Percentiles rank a stretch among this genome's conserved stretches.
Evolutionary conservation across 345 rosid genomes (phyloP).

Genomic region (Eucalyptus coolabah): DNA sequence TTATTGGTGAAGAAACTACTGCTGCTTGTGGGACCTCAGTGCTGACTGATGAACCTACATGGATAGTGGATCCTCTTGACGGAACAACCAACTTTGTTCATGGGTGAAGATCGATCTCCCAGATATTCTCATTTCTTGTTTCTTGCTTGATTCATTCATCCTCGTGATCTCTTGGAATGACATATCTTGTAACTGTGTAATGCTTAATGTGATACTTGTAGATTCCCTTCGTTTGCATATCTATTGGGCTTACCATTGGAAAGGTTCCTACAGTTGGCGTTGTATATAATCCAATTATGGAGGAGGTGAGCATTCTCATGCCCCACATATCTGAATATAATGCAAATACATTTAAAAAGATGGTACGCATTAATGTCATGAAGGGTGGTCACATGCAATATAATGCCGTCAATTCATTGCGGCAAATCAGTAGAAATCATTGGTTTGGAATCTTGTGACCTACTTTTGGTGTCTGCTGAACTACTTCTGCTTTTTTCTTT

Average conservation of each 20-base stretch:
- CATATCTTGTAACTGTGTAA: background rate
- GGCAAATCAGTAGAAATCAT: background rate
- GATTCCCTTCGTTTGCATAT: slow-evolving; percentile 82
- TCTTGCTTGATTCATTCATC: background rate
- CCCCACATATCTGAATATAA: background rate
- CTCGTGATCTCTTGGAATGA: background rate
- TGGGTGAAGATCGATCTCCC: slow-evolving; percentile 31
- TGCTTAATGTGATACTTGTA: slow-evolving; percentile 1
- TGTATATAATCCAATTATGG: slow-evolving; percentile 85
- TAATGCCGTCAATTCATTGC: background rate
- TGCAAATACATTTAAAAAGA: background rate
- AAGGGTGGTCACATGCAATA: background rate
- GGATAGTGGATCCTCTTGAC: slow-evolving; percentile 99
- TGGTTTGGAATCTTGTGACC: background rate
- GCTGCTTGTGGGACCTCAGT: slow-evolving; percentile 69
- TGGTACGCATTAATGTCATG: background rate
- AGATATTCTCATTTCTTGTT: background rate
- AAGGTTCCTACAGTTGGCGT: slow-evolving; percentile 85
- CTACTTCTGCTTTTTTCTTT: background rate
- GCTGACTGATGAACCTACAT: slow-evolving; percentile 89
- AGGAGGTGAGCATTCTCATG: slow-evolving; percentile 51
- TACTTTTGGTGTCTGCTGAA: background rate
- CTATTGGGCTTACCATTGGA: slow-evolving; percentile 87
- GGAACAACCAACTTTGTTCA: slow-evolving; percentile 98
- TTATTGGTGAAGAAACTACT: slow-evolving; percentile 96